Conservation (phyloP, 441 rosid genomes). For the Croton laevigatus region DNA sequence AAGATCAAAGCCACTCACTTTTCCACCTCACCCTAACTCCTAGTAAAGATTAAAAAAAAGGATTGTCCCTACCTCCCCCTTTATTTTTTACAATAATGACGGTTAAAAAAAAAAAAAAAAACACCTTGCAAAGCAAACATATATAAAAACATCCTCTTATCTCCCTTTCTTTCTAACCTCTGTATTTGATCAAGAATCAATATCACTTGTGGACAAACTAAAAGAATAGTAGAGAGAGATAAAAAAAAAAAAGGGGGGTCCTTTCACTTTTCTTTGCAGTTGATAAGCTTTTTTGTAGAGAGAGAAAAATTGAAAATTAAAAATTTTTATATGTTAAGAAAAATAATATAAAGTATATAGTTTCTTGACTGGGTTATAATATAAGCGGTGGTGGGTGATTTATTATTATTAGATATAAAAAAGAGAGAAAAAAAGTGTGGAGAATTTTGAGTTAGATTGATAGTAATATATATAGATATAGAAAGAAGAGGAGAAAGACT, state of each 20-base stretch:
- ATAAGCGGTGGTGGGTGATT: conserved; percentile 7
- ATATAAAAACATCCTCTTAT: neutral
- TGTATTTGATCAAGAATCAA: neutral
- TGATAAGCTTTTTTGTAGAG: neutral
- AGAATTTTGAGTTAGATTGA: conserved; percentile 16
- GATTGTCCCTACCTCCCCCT: conserved; percentile 2
- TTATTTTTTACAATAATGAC: neutral
- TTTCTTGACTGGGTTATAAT: neutral
- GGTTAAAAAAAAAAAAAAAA: neutral
- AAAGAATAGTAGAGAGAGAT: neutral
- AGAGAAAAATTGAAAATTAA: neutral
- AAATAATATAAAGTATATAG: neutral
- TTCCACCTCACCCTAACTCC: conserved; percentile 12
- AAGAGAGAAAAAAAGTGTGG: neutral
- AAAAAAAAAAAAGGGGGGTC: neutral
- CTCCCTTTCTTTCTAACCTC: neutral
- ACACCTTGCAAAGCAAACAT: neutral
- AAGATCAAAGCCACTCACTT: neutral
- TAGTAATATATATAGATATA: conserved; percentile 2
- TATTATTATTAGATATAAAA: neutral
- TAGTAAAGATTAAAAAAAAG: neutral
- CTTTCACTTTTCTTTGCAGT: neutral
- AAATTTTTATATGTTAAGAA: neutral
- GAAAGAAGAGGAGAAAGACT: conserved; percentile 28
- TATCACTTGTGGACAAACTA: neutral